Conservation (phyloP, 2,329 filamentous ascomycete species). For the Aureobasidium sp. region DNA sequence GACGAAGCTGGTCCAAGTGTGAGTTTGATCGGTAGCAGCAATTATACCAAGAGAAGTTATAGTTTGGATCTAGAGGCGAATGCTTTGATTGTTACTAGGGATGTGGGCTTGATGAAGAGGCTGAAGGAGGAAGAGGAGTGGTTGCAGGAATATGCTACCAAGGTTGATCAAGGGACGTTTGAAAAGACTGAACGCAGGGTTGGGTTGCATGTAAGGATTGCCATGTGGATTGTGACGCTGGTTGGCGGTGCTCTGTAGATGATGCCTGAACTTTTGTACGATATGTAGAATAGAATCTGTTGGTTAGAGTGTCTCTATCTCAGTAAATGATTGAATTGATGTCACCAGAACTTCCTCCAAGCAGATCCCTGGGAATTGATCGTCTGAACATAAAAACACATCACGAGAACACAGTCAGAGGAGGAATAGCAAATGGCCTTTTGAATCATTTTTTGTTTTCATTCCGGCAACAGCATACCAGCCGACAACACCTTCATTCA, state of each 20-base stretch:
- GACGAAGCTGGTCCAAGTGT: conserved; percentile 57
- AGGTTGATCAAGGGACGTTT: conserved; percentile 69
- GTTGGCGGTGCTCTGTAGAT: conserved; percentile 75
- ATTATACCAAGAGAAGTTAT: conserved; percentile 93
- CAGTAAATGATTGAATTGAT: no score
- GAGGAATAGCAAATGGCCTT: neutral
- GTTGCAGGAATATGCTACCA: conserved; percentile 65
- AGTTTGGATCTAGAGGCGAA: conserved; percentile 86
- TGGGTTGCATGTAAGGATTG: conserved; percentile 71
- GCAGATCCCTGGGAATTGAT: no score
- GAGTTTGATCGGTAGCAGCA: conserved; percentile 81
- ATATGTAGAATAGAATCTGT: neutral
- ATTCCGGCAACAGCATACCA: conserved; percentile 3
- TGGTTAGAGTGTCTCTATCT: no score
- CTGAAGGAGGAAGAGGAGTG: conserved; percentile 74
- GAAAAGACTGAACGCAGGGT: conserved; percentile 74
- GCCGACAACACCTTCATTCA: neutral
- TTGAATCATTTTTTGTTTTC: conserved; percentile 7
- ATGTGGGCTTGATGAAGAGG: conserved; percentile 60
- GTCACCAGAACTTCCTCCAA: no score
- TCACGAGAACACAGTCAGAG: neutral
- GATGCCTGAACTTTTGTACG: neutral
- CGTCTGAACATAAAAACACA: no score
- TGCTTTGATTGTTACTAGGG: conserved; percentile 72
- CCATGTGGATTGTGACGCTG: conserved; percentile 87